phyloP scores from a whole-genome alignment of 495 filamentous ascomycete genomes.

The Oidiodendron maius region DNA sequence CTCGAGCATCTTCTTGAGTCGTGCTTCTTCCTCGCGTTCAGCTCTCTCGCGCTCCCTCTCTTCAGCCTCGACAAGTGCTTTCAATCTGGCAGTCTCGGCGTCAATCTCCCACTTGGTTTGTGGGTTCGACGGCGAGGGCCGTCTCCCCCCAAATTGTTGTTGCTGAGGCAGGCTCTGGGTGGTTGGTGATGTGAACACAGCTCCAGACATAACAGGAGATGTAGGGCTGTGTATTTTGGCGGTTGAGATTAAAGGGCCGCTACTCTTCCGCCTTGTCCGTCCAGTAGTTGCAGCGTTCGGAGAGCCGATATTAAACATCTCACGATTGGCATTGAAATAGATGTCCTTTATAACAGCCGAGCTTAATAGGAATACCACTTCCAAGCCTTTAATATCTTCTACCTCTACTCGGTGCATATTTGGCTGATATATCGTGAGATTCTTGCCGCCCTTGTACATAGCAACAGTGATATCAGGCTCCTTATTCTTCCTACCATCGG shows the following conservation, averaged over 20 bases:
- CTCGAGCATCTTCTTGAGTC: constrained; percentile 70
- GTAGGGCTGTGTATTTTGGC: constrained; percentile 13
- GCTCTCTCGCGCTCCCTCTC: constrained; percentile 46
- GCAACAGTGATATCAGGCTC: constrained; percentile 94
- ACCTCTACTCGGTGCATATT: constrained; percentile 87
- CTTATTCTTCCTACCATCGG: constrained; percentile 65
- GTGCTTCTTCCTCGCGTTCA: constrained; percentile 57
- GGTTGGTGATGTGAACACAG: constrained; percentile 5
- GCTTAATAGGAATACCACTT: constrained; percentile 77
- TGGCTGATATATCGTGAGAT: constrained; percentile 81
- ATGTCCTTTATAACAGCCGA: constrained; percentile 84
- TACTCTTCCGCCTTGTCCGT: constrained; percentile 20
- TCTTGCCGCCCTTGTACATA: constrained; percentile 55
- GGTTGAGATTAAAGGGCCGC: constrained; percentile 14
- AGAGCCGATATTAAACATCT: constrained; percentile 70
- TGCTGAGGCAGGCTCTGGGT: constrained; percentile 14
- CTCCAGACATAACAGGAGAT: constrained; percentile 21
- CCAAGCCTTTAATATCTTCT: constrained; percentile 88
- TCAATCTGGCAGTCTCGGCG: constrained; percentile 55
- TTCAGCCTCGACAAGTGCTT: constrained; percentile 49
- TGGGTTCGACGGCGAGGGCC: constrained; percentile 35
- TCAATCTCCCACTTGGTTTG: constrained; percentile 54
- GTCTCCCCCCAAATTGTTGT: constrained; percentile 14
- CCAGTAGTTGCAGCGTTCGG: constrained; percentile 2
- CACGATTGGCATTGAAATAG: constrained; percentile 60